Conservation (phyloP, 2,329 filamentous ascomycete species). For the Phaeosphaeriaceae sp. region DNA sequence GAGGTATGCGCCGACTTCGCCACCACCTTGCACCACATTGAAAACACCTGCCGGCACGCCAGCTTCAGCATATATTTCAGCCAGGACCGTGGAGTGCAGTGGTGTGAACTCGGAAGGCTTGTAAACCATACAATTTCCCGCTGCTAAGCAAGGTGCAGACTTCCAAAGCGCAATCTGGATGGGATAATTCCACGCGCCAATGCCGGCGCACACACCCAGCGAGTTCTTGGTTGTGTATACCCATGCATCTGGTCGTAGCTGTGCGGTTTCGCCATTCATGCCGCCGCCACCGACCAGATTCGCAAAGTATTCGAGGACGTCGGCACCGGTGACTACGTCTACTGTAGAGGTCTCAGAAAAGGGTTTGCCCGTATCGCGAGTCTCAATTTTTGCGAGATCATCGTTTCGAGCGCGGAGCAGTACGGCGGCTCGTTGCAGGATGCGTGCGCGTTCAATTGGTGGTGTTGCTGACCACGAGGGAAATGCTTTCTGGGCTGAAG, state of each 20-base stretch:
- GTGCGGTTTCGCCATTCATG: slow-evolving; percentile 79
- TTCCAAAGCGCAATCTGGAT: slow-evolving; percentile 93
- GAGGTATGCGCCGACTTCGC: slow-evolving; percentile 76
- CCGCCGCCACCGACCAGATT: slow-evolving; percentile 78
- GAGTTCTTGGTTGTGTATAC: slow-evolving; percentile 83
- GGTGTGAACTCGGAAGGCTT: slow-evolving; percentile 89
- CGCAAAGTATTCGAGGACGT: slow-evolving; percentile 87
- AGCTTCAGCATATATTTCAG: slow-evolving; percentile 77
- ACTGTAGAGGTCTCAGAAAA: slow-evolving; percentile 84
- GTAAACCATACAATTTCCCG: slow-evolving; percentile 89
- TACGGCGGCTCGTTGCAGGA: slow-evolving; percentile 77
- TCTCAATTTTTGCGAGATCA: slow-evolving; percentile 78
- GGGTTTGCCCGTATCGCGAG: slow-evolving; percentile 84
- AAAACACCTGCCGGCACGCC: slow-evolving; percentile 83
- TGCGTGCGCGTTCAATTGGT: slow-evolving; percentile 74
- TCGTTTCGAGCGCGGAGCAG: slow-evolving; percentile 79
- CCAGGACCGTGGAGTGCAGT: slow-evolving; percentile 77
- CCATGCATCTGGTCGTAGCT: slow-evolving; percentile 76
- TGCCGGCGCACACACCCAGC: slow-evolving; percentile 82
- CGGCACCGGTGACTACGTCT: slow-evolving; percentile 81
- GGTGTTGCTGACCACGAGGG: slow-evolving; percentile 77
- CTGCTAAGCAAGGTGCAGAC: slow-evolving; percentile 81
- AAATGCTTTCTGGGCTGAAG: slow-evolving; percentile 75
- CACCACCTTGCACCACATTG: slow-evolving; percentile 83
- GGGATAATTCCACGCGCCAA: slow-evolving; percentile 92